A percentile compares a stretch with the other conserved stretches of the same genome.
Conservation (phyloP, 345 rosid species). For the Limnanthes douglasii region DNA sequence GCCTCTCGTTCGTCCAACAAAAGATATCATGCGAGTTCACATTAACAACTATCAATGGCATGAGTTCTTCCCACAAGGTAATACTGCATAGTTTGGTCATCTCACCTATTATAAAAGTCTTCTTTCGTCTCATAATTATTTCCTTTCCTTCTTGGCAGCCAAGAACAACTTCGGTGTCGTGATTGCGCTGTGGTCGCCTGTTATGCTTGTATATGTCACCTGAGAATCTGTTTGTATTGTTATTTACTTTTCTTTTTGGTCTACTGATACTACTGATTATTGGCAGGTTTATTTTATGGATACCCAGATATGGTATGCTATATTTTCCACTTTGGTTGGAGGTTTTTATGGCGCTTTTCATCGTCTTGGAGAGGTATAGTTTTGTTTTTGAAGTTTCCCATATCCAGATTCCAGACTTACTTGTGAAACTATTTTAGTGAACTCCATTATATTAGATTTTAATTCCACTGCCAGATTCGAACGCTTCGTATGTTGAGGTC, state of each 20-base stretch:
- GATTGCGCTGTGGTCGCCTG: slow-evolving; percentile 19
- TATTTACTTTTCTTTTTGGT: slow-evolving; percentile 6
- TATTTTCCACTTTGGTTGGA: slow-evolving; percentile 19
- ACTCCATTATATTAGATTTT: slow-evolving; percentile 1
- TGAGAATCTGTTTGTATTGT: slow-evolving; percentile 16
- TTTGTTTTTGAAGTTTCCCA: too few relatives aligned
- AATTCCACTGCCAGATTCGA: slow-evolving; percentile 11
- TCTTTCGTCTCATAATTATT: neutral
- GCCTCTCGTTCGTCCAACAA: slow-evolving; percentile 28
- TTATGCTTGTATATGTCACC: slow-evolving; percentile 18
- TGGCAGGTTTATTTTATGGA: slow-evolving; percentile 23
- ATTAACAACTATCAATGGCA: slow-evolving; percentile 15
- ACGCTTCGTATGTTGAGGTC: slow-evolving; percentile 19
- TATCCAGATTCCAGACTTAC: too few relatives aligned
- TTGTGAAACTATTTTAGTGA: too few relatives aligned
- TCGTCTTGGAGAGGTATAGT: slow-evolving; percentile 19
- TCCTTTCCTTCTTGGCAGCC: slow-evolving; percentile 12
- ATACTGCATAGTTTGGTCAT: neutral
- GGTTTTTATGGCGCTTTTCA: slow-evolving; percentile 22
- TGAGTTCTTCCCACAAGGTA: slow-evolving; percentile 27
- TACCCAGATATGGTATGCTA: slow-evolving; percentile 26
- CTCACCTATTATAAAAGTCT: neutral
- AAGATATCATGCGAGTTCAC: slow-evolving; percentile 13
- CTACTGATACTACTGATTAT: neutral
- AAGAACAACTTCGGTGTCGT: slow-evolving; percentile 17